Evolutionary conservation across 164 flowering plant species (phyloP), one percentile per base, ranked within the genome.

Genomic region (Cinnamomum chago): DNA sequence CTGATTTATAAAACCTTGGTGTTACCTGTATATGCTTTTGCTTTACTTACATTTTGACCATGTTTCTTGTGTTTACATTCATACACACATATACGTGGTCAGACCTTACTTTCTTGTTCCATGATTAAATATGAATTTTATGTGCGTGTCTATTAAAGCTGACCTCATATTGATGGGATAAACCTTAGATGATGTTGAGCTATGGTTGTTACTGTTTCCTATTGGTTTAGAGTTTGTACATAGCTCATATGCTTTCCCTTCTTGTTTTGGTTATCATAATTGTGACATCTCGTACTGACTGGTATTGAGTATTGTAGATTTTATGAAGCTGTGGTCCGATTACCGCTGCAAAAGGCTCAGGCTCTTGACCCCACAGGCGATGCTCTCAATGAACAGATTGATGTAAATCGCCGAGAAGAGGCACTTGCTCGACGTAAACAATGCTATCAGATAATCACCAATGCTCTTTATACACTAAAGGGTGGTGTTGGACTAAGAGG

Each of bases 321-420:
- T 83, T 96, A 91, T 86, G 99, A 96, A 86, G 99, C 98, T 67
- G 99, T 96, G 67, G 98, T 96, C 27, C 89, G 89, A 30, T 86
- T 96, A 64, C 92, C 98, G 67, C 81, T 96, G 75, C 97, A 94
- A 76, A 96, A 96, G 85, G 97, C 98, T 60, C 99, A 90, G 82
- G 89, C 91, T 72, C 84, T 92, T 76, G 99, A 94, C 76, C 95
- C 97, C 70, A 89, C 89, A 22, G 93, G 94, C 62, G 95, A 94
- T 89, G 99, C 99, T 75, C 80, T 86, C 66, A 96, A 90, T 86
- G 98, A 94, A 33, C 97, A 94, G 79, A 82, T 90, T 79, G 98
- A 96, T 82, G 87, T 87, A 24, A 85, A 85, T 64, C 80, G 72
- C 24, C 85, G 97, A 67, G 91, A 86, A 68, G 84, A 83, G 83